Percentiles rank a stretch among this genome's conserved stretches.
These are phyloP conservation scores for Pholiota conissans DNA, from an alignment of 768 basidiomycete genomes.

Conservation along the genomic window DNA sequence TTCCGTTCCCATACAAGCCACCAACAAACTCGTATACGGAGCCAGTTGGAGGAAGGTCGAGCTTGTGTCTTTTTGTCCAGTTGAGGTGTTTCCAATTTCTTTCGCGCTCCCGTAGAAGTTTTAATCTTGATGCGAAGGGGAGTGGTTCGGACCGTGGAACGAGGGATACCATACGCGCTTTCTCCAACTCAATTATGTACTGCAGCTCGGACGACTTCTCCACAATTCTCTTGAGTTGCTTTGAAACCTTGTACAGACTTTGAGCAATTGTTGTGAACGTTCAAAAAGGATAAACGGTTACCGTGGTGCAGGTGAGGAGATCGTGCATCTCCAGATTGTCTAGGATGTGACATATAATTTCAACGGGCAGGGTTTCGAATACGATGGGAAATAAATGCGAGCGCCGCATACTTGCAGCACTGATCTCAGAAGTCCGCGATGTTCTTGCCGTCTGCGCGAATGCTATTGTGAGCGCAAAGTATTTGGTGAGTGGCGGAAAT, in stretches of 20 bases:
- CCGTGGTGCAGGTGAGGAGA: constrained; percentile 33
- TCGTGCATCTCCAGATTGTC: constrained; percentile 33
- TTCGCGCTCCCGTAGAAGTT: constrained; percentile 41
- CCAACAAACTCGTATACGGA: constrained; percentile 53
- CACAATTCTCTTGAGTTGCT: constrained; percentile 37
- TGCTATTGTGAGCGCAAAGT: too few relatives aligned
- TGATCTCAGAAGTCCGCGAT: background rate
- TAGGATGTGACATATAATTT: constrained; percentile 38
- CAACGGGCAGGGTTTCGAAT: constrained; percentile 34
- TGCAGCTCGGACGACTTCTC: constrained; percentile 44
- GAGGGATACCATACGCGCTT: constrained; percentile 42
- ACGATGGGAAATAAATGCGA: constrained; percentile 12
- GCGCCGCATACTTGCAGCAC: constrained; percentile 17
- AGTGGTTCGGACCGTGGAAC: constrained; percentile 28
- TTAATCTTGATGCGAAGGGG: constrained; percentile 41
- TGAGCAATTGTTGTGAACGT: constrained; percentile 4
- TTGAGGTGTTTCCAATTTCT: constrained; percentile 46
- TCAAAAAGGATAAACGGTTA: constrained; percentile 9
- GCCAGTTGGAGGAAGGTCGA: constrained; percentile 43
- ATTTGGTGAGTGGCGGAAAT: too few relatives aligned
- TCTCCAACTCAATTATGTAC: constrained; percentile 51
- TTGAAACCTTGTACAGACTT: constrained; percentile 35
- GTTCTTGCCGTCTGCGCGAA: background rate
- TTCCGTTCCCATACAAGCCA: constrained; percentile 50
- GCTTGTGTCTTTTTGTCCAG: constrained; percentile 35